A percentile compares a stretch with the other conserved stretches of the same genome.
Conservation (phyloP, 2,329 filamentous ascomycete genomes). For the Emericellopsis atlantica region DNA sequence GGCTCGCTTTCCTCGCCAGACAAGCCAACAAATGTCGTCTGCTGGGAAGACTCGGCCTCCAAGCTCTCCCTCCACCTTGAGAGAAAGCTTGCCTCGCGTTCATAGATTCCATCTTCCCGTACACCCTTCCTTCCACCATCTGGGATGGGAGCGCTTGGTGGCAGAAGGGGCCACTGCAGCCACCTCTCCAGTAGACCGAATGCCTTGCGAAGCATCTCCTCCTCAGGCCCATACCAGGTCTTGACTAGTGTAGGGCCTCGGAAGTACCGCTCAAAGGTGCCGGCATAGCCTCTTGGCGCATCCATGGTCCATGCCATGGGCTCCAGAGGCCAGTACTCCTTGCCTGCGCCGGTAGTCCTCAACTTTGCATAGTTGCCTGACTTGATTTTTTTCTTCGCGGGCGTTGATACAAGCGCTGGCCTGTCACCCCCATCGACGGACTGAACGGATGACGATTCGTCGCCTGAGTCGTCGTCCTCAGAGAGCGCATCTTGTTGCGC, state of each 20-base stretch:
- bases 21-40: neutral
- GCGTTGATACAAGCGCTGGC: neutral
- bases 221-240: slow-evolving; percentile 4
- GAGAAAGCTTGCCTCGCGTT: neutral
- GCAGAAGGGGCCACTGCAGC: slow-evolving; percentile 3
- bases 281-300: slow-evolving; percentile 3
- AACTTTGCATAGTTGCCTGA: neutral
- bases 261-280: slow-evolving; percentile 2
- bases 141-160: slow-evolving; percentile 1
- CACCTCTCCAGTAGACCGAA: slow-evolving; percentile 2
- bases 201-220: neutral
- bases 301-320: neutral
- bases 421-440: neutral
- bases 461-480: neutral
- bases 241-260: slow-evolving; percentile 2
- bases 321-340: neutral
- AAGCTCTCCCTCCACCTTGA: neutral
- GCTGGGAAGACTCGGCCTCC: neutral
- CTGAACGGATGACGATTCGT: neutral
- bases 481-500: neutral
- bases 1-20: neutral
- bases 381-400: neutral
- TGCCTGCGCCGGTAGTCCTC: neutral
- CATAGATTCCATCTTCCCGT: neutral
- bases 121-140: slow-evolving; percentile 8